Evolutionary conservation across 2,329 filamentous ascomycete species (phyloP).

Genomic region (Ilyonectria mors-panacis): DNA sequence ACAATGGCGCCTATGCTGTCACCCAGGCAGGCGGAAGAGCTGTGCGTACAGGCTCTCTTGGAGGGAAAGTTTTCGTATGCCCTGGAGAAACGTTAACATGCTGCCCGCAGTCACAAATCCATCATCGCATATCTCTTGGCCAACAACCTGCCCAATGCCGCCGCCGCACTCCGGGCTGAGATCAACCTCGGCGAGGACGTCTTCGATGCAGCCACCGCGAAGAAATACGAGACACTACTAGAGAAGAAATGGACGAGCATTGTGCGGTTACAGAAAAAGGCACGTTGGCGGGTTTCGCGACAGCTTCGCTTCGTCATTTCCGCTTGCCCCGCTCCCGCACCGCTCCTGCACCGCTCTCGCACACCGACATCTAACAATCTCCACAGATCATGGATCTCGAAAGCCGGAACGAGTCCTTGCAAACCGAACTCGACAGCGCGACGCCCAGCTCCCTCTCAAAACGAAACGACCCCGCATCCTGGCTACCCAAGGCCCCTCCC

Average conservation of each 20-base stretch:
- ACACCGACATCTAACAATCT: conserved; percentile 22
- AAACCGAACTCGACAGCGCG: conserved; percentile 87
- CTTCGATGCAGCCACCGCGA: conserved; percentile 85
- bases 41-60: conserved; percentile 70
- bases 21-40: conserved; percentile 86
- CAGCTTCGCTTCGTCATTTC: conserved; percentile 18
- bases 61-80: conserved; percentile 22
- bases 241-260: conserved; percentile 99
- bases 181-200: conserved; percentile 77
- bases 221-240: conserved; percentile 93
- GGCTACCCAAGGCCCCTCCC: conserved; percentile 88
- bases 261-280: conserved; percentile 95
- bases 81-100: conserved; percentile 37
- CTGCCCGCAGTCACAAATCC: conserved; percentile 82
- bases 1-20: conserved; percentile 83
- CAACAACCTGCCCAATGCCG: conserved; percentile 78
- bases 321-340: conserved; percentile 17
- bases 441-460: conserved; percentile 80
- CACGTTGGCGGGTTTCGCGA: conserved; percentile 52
- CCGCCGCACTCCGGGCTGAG: conserved; percentile 82
- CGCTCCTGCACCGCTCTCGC: conserved; percentile 17
- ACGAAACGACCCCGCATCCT: conserved; percentile 78
- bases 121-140: conserved; percentile 90
- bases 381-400: conserved; percentile 93
- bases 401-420: conserved; percentile 78